Conservation (phyloP, 805 yeast species). For the Kuraishia piskuri region DNA sequence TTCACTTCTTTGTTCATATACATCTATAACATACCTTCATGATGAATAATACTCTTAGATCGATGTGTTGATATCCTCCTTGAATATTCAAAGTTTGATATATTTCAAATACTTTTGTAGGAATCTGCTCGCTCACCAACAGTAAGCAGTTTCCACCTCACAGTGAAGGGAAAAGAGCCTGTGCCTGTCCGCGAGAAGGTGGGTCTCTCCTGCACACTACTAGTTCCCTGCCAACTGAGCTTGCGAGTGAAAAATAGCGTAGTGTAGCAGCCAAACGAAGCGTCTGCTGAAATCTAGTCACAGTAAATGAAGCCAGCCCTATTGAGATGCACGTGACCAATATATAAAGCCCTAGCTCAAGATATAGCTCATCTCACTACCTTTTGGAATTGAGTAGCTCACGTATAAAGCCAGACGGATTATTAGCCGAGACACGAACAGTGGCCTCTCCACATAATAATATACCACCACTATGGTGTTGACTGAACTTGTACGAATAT, state of each 20-base stretch:
- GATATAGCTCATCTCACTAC: too few relatives aligned
- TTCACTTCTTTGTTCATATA: neutral
- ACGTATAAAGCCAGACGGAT: too few relatives aligned
- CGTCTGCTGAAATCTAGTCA: neutral
- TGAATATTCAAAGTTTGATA: neutral
- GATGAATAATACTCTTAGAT: constrained; percentile 13
- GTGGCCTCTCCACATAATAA: too few relatives aligned
- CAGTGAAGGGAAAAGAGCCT: neutral
- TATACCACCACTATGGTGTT: too few relatives aligned
- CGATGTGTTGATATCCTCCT: neutral
- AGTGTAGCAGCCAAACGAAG: neutral
- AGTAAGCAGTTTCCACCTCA: neutral
- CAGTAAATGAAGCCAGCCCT: neutral
- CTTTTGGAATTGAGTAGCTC: neutral
- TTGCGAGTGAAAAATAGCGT: neutral
- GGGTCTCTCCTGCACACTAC: neutral
- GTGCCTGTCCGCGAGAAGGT: neutral
- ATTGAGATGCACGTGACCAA: neutral
- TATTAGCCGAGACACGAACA: too few relatives aligned
- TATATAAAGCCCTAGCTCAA: neutral
- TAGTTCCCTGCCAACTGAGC: neutral
- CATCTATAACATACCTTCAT: constrained; percentile 16
- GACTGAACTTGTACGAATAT: too few relatives aligned
- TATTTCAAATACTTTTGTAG: neutral
- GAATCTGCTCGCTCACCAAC: neutral